Percentiles rank a stretch among this genome's conserved stretches.
phyloP scores from a whole-genome alignment of 129 eudicot genomes.

The Tagetes erecta region DNA sequence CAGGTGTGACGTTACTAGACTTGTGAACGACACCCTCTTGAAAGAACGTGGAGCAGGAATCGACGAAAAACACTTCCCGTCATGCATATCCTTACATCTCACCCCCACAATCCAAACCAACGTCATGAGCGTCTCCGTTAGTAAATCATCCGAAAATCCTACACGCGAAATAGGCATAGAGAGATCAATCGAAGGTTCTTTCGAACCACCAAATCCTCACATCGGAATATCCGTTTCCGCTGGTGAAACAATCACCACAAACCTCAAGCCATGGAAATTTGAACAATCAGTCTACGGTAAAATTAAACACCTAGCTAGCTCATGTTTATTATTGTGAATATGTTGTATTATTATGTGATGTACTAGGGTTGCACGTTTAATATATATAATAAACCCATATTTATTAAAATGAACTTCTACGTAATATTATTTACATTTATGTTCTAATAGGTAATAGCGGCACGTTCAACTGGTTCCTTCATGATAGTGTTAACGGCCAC shows the following conservation, averaged over 20 bases:
- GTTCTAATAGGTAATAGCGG: constrained; percentile 41
- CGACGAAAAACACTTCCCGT: constrained; percentile 88
- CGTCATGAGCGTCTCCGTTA: constrained; percentile 72
- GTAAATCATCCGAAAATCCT: constrained; percentile 80
- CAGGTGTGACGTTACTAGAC: constrained; percentile 75
- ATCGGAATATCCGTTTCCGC: constrained; percentile 60
- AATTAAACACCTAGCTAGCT: no score
- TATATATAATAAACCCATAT: no score
- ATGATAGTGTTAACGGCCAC: constrained; percentile 62
- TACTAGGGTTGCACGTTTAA: no score
- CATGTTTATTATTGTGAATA: no score
- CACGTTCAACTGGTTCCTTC: constrained; percentile 72
- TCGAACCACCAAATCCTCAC: constrained; percentile 58
- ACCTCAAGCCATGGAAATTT: constrained; percentile 89
- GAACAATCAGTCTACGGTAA: constrained; percentile 67
- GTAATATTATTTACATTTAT: no score
- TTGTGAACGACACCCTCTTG: constrained; percentile 53
- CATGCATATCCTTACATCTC: constrained; percentile 68
- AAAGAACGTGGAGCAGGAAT: constrained; percentile 74
- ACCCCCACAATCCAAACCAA: constrained; percentile 62
- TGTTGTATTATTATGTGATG: no score
- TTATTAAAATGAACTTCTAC: no score
- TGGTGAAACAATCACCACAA: constrained; percentile 62
- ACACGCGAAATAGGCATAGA: constrained; percentile 61
- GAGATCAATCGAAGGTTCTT: constrained; percentile 61